Percentiles rank a stretch among this genome's conserved stretches.
phyloP scores from a whole-genome alignment of 2,329 filamentous ascomycete genomes.

The Didymella pinodella region DNA sequence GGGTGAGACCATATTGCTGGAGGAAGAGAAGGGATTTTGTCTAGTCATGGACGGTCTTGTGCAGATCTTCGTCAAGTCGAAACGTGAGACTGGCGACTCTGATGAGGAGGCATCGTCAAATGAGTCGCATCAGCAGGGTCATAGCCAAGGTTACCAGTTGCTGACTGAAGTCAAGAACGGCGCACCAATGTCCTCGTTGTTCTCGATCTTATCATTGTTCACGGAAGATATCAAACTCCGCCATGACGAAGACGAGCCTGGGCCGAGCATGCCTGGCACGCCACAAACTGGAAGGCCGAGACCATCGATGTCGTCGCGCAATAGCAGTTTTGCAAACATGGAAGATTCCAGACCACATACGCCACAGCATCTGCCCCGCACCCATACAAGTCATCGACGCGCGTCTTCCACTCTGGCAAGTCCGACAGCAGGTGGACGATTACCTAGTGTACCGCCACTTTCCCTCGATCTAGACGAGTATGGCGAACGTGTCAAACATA shows the following conservation, averaged over 20 bases:
- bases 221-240: constrained; percentile 90
- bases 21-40: constrained; percentile 98
- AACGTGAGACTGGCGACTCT: constrained; percentile 57
- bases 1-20: constrained; percentile 90
- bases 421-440: constrained; percentile 46
- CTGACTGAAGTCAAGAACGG: constrained; percentile 98
- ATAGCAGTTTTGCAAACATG: constrained; percentile 41
- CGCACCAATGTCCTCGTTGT: constrained; percentile 96
- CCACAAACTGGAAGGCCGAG: constrained; percentile 30
- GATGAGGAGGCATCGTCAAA: constrained; percentile 50
- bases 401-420: constrained; percentile 44
- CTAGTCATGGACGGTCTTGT: constrained; percentile 95
- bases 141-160: constrained; percentile 88
- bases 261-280: constrained; percentile 40
- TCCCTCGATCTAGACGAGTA: constrained; percentile 65
- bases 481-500: constrained; percentile 32
- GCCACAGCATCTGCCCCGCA: constrained; percentile 34
- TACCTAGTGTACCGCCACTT: constrained; percentile 75
- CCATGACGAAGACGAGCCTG: constrained; percentile 67
- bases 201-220: constrained; percentile 95
- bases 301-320: constrained; percentile 36
- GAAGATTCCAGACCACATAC: constrained; percentile 46
- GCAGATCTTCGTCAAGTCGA: constrained; percentile 97
- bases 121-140: constrained; percentile 69
- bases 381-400: constrained; percentile 36